These are phyloP conservation scores for Davidsoniella neocaledoniae DNA, from an alignment of 2,329 filamentous ascomycete species.

Conservation along the genomic window DNA sequence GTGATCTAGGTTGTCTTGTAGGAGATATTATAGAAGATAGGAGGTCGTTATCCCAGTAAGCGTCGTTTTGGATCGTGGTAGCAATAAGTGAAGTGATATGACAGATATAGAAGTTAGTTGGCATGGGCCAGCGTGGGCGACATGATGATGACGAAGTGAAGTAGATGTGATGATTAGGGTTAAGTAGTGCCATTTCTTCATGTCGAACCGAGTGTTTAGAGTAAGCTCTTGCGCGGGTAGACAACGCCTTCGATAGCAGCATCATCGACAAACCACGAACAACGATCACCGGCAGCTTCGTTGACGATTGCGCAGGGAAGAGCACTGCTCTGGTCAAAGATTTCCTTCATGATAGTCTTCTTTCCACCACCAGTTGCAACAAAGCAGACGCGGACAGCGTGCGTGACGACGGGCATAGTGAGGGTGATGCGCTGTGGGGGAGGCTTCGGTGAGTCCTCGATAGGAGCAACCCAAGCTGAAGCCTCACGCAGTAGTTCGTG, in stretches of 20 bases:
- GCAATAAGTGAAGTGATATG: no score
- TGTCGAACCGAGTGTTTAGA: conserved; percentile 20
- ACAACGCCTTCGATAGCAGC: conserved; percentile 70
- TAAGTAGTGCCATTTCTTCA: no score
- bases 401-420: conserved; percentile 76
- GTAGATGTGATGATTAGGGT: no score
- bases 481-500: conserved; percentile 74
- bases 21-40: no score
- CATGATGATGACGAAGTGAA: no score
- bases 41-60: no score
- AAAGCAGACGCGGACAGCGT: conserved; percentile 75
- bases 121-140: no score
- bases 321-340: conserved; percentile 69
- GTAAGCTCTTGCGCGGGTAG: conserved; percentile 58
- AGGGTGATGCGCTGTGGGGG: conserved; percentile 82
- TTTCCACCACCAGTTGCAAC: conserved; percentile 81
- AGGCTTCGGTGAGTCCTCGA: conserved; percentile 88
- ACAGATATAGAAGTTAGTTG: no score
- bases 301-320: conserved; percentile 85
- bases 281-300: conserved; percentile 63
- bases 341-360: conserved; percentile 80
- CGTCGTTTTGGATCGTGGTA: no score
- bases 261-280: conserved; percentile 89
- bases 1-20: no score
- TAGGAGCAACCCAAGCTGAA: conserved; percentile 80